phyloP scores from a whole-genome alignment of 495 filamentous ascomycete genomes.

The Bathelium albidoporum region DNA sequence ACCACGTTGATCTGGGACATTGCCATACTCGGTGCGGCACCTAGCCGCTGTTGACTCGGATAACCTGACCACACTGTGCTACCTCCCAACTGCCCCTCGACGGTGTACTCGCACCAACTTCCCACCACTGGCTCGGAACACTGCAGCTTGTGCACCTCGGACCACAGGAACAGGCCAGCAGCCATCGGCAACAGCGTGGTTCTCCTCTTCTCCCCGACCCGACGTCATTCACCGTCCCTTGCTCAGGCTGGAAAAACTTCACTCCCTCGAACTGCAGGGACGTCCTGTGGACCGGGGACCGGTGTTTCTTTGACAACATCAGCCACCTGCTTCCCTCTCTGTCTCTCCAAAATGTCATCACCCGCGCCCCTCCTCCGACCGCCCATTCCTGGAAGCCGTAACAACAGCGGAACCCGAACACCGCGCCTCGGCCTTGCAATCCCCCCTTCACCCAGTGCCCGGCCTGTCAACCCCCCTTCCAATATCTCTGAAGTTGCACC shows the following conservation, averaged over 20 bases:
- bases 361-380: slow-evolving; percentile 73
- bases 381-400: slow-evolving; percentile 65
- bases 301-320: neutral
- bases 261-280: neutral
- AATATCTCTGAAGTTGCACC: slow-evolving; percentile 10
- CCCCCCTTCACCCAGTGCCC: slow-evolving; percentile 67
- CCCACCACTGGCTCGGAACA: neutral
- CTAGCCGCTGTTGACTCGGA: neutral
- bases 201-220: neutral
- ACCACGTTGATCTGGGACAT: neutral
- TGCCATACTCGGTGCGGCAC: neutral
- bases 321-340: neutral
- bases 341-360: slow-evolving; percentile 55
- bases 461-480: slow-evolving; percentile 46
- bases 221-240: neutral
- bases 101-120: neutral
- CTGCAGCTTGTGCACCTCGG: neutral
- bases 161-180: neutral
- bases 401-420: slow-evolving; percentile 49
- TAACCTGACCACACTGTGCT: neutral
- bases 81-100: neutral
- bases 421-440: slow-evolving; percentile 82
- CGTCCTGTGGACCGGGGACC: neutral
- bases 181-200: neutral
- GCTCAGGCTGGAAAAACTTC: neutral